Base-by-base conservation (phyloP, 2,329 filamentous ascomycete genomes). In the Fusarium aywerte region DNA sequence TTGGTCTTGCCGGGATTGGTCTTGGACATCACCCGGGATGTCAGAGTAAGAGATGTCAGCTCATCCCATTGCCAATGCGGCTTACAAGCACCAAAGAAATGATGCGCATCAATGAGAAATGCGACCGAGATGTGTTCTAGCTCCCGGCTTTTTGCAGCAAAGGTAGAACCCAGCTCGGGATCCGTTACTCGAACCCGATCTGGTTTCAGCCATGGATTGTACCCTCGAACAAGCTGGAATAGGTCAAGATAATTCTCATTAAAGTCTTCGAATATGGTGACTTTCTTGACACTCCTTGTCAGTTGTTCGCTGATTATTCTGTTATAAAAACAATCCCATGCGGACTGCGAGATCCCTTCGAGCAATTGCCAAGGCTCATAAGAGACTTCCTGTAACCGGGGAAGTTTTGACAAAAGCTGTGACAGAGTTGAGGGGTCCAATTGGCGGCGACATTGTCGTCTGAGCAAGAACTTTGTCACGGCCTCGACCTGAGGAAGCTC, bases 261-360 rank as follows among this genome's bases (percentile, higher is more conserved):
- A 0, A 68, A 70, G 23, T 70, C 67, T 11, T 70, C 62, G 6
- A 67, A 70, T 15, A 64, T 40, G 0, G 11, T 48, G 1, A 70
- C 3, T 4, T 1, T 64, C 16, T 74, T 65, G 31, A 83, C 74
- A 13, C 4, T 29, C 31, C 3, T 32, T 2, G 52, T 21, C 10
- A 70, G 21, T n/a, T 21, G 21, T 18, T 21, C 4, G n/a, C 18
- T 38, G 1, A 58, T 49, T 12, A 43, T 49, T 16, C 21, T 16
- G 13, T 45, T 10, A 25, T 67, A 55, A 15, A 12, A 32, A 0
- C 2, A 11, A 2, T 68, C 62, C 29, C 53, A 48, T 3, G 0
- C 0, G 7, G n/a, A 1, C n/a, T 62, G 38, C 9, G 0, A 12
- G 6, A 11, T 1, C 20, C 29, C 56, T 64, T 53, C 21, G 8